Evolutionary conservation across 1,284 basidiomycete species (phyloP), one percentile per base, ranked within the genome.

Genomic region (Trichosporon sp.): DNA sequence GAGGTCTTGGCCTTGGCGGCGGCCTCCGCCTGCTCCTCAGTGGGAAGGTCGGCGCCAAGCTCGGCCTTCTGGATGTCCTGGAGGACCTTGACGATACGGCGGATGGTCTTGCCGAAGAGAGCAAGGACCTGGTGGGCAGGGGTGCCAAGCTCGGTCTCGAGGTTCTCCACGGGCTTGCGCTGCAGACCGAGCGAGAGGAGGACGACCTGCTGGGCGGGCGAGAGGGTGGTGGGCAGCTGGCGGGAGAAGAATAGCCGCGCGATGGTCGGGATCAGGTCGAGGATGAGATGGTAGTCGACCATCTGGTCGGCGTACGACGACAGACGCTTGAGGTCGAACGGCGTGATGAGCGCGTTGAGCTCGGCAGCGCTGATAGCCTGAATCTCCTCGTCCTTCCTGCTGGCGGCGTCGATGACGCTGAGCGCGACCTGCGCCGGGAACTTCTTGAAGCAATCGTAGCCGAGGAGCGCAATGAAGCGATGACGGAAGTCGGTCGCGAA

Each of bases 221-320:
- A 92, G 19, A 97, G 84, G 19, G 87, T 90, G 65, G 86, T 67
- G 68, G 80, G 75, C 74, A 95, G 85, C 21, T 91, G 88, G 71
- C 89, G 88, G 77, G 92, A 89, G 83, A 99, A 99, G 86, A 92
- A 97, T 4, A 98, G 86, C 14, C 87, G 85, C 0, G 93, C 90
- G 43, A 96, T 85, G 0, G 86, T 88, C 0, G 97, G 96, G 3
- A 99, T 86, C 14, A 99, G 87, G 83, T 99, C 97, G 65, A 99
- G 87, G 71, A 99, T 90, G 78, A 98, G 93, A 81, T 98, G 95
- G 80, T 96, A 97, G 83, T 99, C 97, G 65, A 99, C 88, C 89
- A 92, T 91, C 84, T 96, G 97, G 83, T 96, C 95, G 4, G 94
- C 91, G 78, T 99, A 99, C 5, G 96, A 92, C 76, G 96, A 92